These are phyloP conservation scores for Ilyonectria robusta DNA, from an alignment of 2,329 filamentous ascomycete genomes.

Conservation along the genomic window DNA sequence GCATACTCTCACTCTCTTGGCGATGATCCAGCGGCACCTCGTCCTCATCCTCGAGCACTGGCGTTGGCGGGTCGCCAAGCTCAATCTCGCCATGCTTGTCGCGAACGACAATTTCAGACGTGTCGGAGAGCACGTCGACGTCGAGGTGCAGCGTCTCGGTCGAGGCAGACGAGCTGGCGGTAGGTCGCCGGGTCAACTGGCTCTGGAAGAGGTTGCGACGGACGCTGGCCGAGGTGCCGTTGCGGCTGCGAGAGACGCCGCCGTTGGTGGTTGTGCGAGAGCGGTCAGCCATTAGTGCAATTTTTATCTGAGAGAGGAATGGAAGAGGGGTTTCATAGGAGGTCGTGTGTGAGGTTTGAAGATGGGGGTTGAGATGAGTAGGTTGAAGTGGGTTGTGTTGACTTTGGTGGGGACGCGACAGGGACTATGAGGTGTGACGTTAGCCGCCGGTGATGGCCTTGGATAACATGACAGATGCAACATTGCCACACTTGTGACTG, in stretches of 20 bases:
- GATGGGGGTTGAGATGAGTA: constrained; percentile 27
- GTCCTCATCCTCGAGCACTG: constrained; percentile 67
- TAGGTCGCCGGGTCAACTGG: constrained; percentile 71
- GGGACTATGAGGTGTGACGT: constrained; percentile 4
- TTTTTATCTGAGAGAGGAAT: neutral
- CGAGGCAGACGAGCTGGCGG: constrained; percentile 56
- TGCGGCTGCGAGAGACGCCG: constrained; percentile 30
- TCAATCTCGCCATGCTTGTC: constrained; percentile 75
- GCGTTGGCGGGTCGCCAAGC: constrained; percentile 69
- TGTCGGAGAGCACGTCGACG: constrained; percentile 60
- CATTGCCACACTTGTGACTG: neutral
- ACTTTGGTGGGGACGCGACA: constrained; percentile 42
- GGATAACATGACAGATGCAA: neutral
- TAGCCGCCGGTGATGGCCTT: constrained; percentile 7
- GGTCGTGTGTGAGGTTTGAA: constrained; percentile 13
- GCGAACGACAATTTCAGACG: constrained; percentile 73
- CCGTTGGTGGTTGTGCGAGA: constrained; percentile 40
- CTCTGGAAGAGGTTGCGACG: constrained; percentile 70
- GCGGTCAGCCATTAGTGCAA: constrained; percentile 43
- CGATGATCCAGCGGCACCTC: constrained; percentile 70
- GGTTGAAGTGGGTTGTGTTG: constrained; percentile 36
- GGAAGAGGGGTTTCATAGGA: constrained; percentile 14
- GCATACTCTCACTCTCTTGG: constrained; percentile 69
- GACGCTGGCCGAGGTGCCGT: constrained; percentile 39
- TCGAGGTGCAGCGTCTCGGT: constrained; percentile 66